Base-by-base conservation (phyloP, 2,329 filamentous ascomycete species). In the Trichophyton schoenleinii region DNA sequence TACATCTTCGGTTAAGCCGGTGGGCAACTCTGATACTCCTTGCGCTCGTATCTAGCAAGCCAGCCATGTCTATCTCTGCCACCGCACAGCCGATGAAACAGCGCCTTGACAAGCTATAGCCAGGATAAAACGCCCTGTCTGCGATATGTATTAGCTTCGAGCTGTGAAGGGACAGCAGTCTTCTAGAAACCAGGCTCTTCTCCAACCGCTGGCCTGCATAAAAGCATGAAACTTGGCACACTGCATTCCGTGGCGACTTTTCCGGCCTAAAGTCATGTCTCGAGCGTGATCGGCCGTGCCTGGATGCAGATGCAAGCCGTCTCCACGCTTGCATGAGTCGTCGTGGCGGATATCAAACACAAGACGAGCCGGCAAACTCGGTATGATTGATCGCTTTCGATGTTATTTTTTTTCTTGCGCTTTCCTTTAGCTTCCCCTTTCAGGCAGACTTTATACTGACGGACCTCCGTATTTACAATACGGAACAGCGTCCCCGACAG, bases 181-280 rank as follows among this genome's bases (percentile, higher is more conserved):
- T 55, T 55, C 52, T 55, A 55, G 52, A 55, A 55, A 55, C 52
- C 52, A 28, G 52, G 9, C 52, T 55, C 52, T 20, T 36, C n/a
- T n/a, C n/a, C 25, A 55, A 55, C 52, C 28, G 52, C 52, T 28
- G 20, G 15, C 52, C 28, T 55, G 52, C 52, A 55, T 55, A 28
- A 55, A 2, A 36, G 52, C 52, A n/a, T 20, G 22, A 55, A 55
- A 55, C 52, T 55, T 55, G 52, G 31, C 52, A 55, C 31, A n/a
- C 34, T 31, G 7, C 34, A 38, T 38, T 31, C 46, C 52, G 31
- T 55, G 52, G 52, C 52, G 28, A 55, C 22, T 31, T 22, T 11
- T 20, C 34, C 34, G 34, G 46, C 46, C 46, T n/a, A 31, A 53
- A 20, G 52, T 20, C 52, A 28, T 20, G 52, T 55, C 52, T 55